Evolutionary conservation across 345 rosid genomes (phyloP).

Genomic region (Excoecaria agallocha): DNA sequence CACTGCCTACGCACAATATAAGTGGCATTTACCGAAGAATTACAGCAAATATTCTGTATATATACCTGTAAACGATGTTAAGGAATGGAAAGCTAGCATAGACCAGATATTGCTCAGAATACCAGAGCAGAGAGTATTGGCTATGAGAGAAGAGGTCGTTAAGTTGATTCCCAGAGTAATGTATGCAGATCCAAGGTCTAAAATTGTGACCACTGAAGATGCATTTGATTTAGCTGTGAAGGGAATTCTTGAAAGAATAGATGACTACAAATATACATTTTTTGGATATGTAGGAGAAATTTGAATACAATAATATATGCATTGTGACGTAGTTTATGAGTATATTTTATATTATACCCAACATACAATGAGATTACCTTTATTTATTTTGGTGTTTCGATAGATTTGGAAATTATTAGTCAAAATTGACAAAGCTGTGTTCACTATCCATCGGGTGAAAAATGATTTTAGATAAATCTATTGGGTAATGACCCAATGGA

Average conservation of each 20-base stretch:
- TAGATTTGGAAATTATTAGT: too few relatives aligned
- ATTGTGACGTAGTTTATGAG: background rate
- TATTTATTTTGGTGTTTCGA: too few relatives aligned
- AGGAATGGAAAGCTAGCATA: conserved; percentile 26
- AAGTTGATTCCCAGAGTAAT: conserved; percentile 24
- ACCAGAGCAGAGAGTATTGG: conserved; percentile 12
- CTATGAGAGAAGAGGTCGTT: conserved; percentile 28
- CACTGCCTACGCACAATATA: conserved; percentile 24
- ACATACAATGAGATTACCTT: too few relatives aligned
- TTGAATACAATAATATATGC: background rate
- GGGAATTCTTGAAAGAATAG: conserved; percentile 30
- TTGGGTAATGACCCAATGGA: too few relatives aligned
- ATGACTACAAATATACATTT: conserved; percentile 27
- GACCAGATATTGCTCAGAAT: conserved; percentile 18
- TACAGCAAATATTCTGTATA: conserved; percentile 21
- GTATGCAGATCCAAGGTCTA: conserved; percentile 25
- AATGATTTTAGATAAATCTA: too few relatives aligned
- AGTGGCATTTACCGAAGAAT: conserved; percentile 29
- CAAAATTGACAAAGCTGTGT: too few relatives aligned
- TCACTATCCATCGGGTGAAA: too few relatives aligned
- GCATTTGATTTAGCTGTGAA: conserved; percentile 32
- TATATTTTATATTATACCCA: too few relatives aligned
- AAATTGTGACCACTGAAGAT: conserved; percentile 18
- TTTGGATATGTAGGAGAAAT: conserved; percentile 20
- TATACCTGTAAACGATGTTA: conserved; percentile 20